Percentiles rank a stretch among this genome's conserved stretches.
Evolutionary conservation across 108 stramenopile genomes (phyloP).

Genomic region (Cyclotella atomus): DNA sequence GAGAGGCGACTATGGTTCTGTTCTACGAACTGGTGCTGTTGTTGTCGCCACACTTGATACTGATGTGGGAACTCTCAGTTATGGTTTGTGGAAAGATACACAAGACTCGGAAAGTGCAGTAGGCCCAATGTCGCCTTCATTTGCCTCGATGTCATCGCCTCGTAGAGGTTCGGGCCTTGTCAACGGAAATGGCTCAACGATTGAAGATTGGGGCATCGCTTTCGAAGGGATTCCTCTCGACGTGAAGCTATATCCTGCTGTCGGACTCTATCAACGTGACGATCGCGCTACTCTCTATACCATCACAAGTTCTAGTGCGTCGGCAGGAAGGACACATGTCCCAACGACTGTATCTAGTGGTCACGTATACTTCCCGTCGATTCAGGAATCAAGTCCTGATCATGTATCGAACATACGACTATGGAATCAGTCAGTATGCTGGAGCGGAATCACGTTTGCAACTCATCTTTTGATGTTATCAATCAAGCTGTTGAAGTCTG

Average conservation of each 20-base stretch:
- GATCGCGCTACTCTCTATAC: conserved; percentile 75
- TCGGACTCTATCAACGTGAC: conserved; percentile 87
- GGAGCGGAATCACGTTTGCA: conserved; percentile 63
- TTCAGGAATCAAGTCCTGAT: conserved; percentile 6
- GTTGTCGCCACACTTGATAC: conserved; percentile 85
- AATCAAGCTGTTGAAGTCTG: conserved; percentile 32
- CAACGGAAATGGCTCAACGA: conserved; percentile 40
- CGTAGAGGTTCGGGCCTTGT: conserved; percentile 20
- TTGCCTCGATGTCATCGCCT: conserved; percentile 46
- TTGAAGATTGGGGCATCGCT: conserved; percentile 90
- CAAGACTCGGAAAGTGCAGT: conserved; percentile 24
- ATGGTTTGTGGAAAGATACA: conserved; percentile 75
- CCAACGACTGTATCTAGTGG: conserved; percentile 46
- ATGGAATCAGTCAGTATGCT: conserved; percentile 57
- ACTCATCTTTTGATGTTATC: conserved; percentile 38
- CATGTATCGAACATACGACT: conserved; percentile 30
- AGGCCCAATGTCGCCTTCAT: conserved; percentile 42
- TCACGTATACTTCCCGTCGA: conserved; percentile 53
- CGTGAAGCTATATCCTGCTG: conserved; percentile 75
- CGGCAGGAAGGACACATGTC: conserved; percentile 24
- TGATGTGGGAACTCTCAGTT: conserved; percentile 79
- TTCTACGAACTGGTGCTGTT: conserved; percentile 79
- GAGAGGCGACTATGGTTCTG: conserved; percentile 80
- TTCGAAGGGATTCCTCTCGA: conserved; percentile 89
- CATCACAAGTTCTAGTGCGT: conserved; percentile 46